phyloP scores from a whole-genome alignment of 768 basidiomycete species.

The Nidularia pulvinata region DNA sequence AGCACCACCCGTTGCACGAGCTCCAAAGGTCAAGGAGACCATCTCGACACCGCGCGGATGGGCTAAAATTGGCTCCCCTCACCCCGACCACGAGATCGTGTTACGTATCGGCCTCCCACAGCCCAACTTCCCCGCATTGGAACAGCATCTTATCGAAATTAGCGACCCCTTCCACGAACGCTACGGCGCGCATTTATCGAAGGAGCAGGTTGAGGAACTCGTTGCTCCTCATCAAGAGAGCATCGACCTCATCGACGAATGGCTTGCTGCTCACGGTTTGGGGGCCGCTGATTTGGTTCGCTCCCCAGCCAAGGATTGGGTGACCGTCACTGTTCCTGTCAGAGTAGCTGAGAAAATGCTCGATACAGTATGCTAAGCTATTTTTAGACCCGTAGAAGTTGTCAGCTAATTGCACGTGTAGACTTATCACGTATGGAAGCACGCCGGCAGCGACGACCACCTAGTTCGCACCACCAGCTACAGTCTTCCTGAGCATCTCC shows the following conservation, averaged over 20 bases:
- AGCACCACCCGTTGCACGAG: background rate
- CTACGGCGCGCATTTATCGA: constrained; percentile 59
- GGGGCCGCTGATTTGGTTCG: constrained; percentile 41
- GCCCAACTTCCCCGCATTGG: constrained; percentile 45
- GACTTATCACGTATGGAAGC: constrained; percentile 66
- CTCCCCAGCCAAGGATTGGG: constrained; percentile 72
- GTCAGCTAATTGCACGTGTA: constrained; percentile 13
- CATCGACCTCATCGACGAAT: constrained; percentile 53
- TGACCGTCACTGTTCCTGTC: constrained; percentile 58
- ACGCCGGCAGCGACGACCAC: constrained; percentile 47
- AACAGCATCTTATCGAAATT: constrained; percentile 54
- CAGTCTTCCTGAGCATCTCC: constrained; percentile 59
- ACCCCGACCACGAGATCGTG: constrained; percentile 41
- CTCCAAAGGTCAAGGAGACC: constrained; percentile 43
- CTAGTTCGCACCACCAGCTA: constrained; percentile 70
- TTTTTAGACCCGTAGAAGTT: background rate
- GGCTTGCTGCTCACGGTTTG: constrained; percentile 61
- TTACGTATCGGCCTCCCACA: constrained; percentile 62
- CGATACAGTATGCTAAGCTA: constrained; percentile 48
- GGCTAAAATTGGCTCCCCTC: constrained; percentile 32
- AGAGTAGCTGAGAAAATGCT: constrained; percentile 67
- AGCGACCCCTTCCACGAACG: constrained; percentile 54
- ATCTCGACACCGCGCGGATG: constrained; percentile 40
- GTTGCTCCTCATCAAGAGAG: constrained; percentile 58
- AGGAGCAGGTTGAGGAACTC: constrained; percentile 62